phyloP scores from a whole-genome alignment of 1,139 yeast genomes.

The Geotrichum histeridarum region DNA sequence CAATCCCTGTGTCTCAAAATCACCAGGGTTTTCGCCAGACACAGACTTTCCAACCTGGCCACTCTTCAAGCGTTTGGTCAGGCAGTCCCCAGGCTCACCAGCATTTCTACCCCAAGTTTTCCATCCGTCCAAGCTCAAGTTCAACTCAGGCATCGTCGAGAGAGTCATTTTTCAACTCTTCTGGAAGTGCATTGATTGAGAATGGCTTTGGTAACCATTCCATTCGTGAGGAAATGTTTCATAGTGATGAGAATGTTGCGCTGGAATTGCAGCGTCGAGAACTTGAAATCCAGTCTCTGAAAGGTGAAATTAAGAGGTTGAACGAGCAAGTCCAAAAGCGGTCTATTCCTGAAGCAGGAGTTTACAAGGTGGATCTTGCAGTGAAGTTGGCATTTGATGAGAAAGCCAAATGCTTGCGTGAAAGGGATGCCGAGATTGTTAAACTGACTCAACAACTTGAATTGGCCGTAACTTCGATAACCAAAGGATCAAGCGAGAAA shows the following conservation, averaged over 20 bases:
- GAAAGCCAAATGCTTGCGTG: conserved; percentile 48
- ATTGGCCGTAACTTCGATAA: conserved; percentile 51
- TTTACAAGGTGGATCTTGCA: conserved; percentile 23
- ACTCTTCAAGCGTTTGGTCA: background rate
- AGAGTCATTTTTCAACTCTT: background rate
- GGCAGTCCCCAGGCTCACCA: background rate
- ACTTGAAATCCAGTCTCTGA: conserved; percentile 15
- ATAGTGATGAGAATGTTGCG: background rate
- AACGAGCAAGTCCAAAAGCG: conserved; percentile 2
- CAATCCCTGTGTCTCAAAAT: background rate
- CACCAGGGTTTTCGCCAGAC: background rate
- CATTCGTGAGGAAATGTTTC: background rate
- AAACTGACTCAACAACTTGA: conserved; percentile 61
- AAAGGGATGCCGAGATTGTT: conserved; percentile 51
- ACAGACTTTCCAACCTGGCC: background rate
- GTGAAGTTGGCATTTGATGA: conserved; percentile 41
- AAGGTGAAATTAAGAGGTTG: conserved; percentile 9
- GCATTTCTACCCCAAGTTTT: background rate
- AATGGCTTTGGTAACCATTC: background rate
- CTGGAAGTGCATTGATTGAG: background rate
- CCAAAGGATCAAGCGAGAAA: conserved; percentile 29
- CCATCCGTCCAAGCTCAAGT: background rate
- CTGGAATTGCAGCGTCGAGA: conserved; percentile 18
- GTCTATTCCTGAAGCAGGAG: background rate
- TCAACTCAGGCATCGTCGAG: background rate